A percentile compares a stretch with the other conserved stretches of the same genome.
These are phyloP conservation scores for Delonix regia DNA, from an alignment of 306 rosid genomes.

Conservation along the genomic window DNA sequence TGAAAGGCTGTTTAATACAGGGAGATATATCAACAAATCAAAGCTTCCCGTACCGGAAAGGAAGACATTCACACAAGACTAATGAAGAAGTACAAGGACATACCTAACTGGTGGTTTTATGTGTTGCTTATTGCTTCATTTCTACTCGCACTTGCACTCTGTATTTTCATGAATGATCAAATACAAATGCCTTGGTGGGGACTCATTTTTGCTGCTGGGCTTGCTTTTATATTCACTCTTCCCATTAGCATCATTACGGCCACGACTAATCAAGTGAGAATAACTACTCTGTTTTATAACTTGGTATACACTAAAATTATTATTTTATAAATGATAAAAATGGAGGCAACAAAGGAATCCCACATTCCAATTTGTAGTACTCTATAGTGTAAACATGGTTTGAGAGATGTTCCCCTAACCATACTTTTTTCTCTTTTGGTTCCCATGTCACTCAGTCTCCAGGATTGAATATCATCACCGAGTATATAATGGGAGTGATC, in stretches of 20 bases:
- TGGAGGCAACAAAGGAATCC: neutral
- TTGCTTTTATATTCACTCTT: conserved; percentile 52
- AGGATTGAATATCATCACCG: conserved; percentile 67
- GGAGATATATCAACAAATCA: conserved; percentile 45
- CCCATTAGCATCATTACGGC: conserved; percentile 69
- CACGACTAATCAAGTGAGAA: conserved; percentile 57
- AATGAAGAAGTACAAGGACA: conserved; percentile 65
- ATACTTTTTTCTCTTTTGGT: neutral
- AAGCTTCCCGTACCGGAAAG: conserved; percentile 49
- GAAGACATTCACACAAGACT: conserved; percentile 68
- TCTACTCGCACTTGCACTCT: conserved; percentile 43
- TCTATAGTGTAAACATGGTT: neutral
- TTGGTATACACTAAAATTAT: neutral
- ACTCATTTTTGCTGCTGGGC: conserved; percentile 59
- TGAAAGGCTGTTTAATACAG: conserved; percentile 36
- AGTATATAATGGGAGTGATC: conserved; percentile 69
- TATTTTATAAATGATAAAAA: neutral
- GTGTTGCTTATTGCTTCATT: conserved; percentile 45
- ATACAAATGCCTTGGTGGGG: conserved; percentile 84
- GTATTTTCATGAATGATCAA: conserved; percentile 51
- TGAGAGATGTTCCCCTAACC: neutral
- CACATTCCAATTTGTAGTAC: no score
- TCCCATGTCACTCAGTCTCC: conserved; percentile 43
- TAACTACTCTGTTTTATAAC: neutral
- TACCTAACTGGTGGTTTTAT: conserved; percentile 79